Conservation (phyloP, 2,329 filamentous ascomycete species). For the Xylaria digitata region DNA sequence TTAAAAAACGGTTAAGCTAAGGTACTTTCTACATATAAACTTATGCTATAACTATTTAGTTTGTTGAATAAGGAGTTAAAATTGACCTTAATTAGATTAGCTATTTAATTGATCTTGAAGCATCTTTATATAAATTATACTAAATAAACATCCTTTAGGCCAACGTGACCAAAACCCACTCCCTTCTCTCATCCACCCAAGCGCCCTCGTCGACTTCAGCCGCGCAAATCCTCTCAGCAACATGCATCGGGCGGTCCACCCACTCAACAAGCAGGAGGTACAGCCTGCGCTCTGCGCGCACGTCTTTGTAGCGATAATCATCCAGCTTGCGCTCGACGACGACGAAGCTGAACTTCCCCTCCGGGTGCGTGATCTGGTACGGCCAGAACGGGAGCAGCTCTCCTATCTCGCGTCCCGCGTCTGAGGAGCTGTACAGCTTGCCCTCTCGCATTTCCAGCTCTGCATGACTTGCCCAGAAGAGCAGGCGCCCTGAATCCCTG, state of each 20-base stretch:
- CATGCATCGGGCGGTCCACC: constrained; percentile 27
- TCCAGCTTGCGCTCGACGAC: constrained; percentile 38
- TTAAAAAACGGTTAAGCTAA: no score
- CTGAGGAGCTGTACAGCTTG: constrained; percentile 33
- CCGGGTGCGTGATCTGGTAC: constrained; percentile 19
- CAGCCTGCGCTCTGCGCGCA: constrained; percentile 35
- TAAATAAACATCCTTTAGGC: constrained; percentile 4
- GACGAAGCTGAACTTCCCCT: constrained; percentile 36
- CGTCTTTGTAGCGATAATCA: constrained; percentile 25
- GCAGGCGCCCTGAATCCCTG: constrained; percentile 35
- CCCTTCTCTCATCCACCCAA: constrained; percentile 33
- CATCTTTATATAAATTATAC: not conserved
- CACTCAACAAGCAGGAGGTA: constrained; percentile 37
- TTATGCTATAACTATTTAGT: no score
- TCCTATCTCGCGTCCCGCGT: constrained; percentile 26
- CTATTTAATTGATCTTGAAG: no score
- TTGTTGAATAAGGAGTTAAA: no score
- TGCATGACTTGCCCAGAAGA: constrained; percentile 41
- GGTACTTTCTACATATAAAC: no score
- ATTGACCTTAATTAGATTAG: no score
- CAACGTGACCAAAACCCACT: constrained; percentile 39
- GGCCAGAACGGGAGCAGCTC: constrained; percentile 29
- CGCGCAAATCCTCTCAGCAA: constrained; percentile 35
- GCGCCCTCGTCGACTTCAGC: constrained; percentile 35
- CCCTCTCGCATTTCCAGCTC: constrained; percentile 23